Conservation (phyloP, 2,329 filamentous ascomycete genomes). For the Pseudogymnoascus sp. region DNA sequence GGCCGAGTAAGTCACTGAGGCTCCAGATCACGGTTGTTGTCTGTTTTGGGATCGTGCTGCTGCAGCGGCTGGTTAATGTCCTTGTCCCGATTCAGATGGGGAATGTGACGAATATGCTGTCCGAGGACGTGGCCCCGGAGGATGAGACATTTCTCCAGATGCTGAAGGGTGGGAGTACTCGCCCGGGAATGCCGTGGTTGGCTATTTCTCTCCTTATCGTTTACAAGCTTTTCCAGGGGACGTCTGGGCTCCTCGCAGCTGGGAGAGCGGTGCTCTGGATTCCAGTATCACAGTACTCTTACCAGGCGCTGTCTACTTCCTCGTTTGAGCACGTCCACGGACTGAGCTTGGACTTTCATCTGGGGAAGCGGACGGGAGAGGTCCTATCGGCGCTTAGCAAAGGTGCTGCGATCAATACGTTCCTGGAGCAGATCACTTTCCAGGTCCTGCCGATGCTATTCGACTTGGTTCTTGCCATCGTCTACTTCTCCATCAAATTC, state of each 20-base stretch:
- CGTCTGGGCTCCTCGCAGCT: constrained; percentile 78
- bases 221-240: constrained; percentile 76
- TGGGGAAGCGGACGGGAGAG: constrained; percentile 93
- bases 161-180: constrained; percentile 14
- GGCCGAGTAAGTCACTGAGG: constrained; percentile 69
- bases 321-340: constrained; percentile 96
- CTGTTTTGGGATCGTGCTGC: constrained; percentile 71
- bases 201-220: constrained; percentile 68
- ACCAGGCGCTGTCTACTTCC: constrained; percentile 85
- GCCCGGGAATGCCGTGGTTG: constrained; percentile 53
- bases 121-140: constrained; percentile 38
- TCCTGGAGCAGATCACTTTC: constrained; percentile 93
- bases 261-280: constrained; percentile 84
- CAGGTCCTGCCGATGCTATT: constrained; percentile 91
- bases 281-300: constrained; percentile 93
- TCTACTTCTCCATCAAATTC: constrained; percentile 69
- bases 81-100: constrained; percentile 77
- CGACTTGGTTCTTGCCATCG: constrained; percentile 77
- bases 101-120: constrained; percentile 66
- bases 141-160: background rate
- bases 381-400: constrained; percentile 94
- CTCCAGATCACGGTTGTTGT: constrained; percentile 72
- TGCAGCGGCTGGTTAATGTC: constrained; percentile 79
- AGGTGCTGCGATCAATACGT: constrained; percentile 90
- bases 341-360: constrained; percentile 90